Evolutionary conservation across 768 basidiomycete species (phyloP).

Genomic region (Cubamyces lactineus): DNA sequence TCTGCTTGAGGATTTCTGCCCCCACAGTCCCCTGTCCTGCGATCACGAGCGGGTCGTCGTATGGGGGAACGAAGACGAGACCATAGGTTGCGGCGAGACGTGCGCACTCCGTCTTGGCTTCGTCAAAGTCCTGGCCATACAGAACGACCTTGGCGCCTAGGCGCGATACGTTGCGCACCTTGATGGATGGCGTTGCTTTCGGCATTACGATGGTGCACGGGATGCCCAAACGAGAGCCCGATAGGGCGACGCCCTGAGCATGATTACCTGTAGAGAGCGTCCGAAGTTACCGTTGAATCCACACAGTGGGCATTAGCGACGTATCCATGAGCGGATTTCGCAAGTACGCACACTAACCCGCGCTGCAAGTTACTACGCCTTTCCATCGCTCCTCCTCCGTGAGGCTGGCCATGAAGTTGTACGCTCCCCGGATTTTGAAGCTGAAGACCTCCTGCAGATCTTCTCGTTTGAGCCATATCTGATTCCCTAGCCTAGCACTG

Average conservation of each 20-base stretch:
- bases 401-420: conserved; percentile 96
- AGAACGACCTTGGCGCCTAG: conserved; percentile 94
- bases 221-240: conserved; percentile 83
- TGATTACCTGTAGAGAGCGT: conserved; percentile 76
- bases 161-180: conserved; percentile 92
- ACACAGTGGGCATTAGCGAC: conserved; percentile 7
- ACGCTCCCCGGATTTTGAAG: conserved; percentile 98
- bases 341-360: conserved; percentile 77
- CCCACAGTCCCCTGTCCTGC: conserved; percentile 96
- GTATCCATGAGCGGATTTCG: neutral
- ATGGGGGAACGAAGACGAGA: conserved; percentile 92
- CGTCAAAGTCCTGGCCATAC: conserved; percentile 92
- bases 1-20: conserved; percentile 93
- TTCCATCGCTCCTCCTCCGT: conserved; percentile 92
- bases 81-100: conserved; percentile 77
- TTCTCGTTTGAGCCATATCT: conserved; percentile 96
- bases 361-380: conserved; percentile 97
- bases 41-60: conserved; percentile 95
- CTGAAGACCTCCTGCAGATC: conserved; percentile 98
- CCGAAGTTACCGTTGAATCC: neutral
- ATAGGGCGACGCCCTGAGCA: conserved; percentile 96
- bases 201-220: conserved; percentile 99
- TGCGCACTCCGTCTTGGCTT: conserved; percentile 92
- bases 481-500: conserved; percentile 84
- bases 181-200: conserved; percentile 91